Evolutionary conservation across 2,329 filamentous ascomycete species (phyloP), one percentile per base, ranked within the genome.

Genomic region (Diaporthe nobilis): DNA sequence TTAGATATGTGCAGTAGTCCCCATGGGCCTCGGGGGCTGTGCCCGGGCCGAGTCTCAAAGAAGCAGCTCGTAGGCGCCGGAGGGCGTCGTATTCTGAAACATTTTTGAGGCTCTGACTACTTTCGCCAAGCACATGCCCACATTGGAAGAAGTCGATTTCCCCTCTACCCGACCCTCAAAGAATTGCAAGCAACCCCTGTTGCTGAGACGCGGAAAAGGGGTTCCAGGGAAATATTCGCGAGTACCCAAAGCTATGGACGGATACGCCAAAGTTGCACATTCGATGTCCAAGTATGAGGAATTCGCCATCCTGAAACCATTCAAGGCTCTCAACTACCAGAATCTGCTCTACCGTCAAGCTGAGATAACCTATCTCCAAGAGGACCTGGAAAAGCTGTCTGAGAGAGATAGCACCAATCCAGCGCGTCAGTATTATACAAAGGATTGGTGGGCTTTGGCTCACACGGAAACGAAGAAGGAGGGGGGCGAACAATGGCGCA

Each of bases 341-440:
- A 80, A 79, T 67, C 53, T 83, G 2, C 78, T 83, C 3, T 82
- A 81, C 60, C 63, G 80, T 22, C 82, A 84, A 73, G 81, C 80
- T 0, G 81, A 83, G 71, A 72, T 83, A 10, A 74, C 78, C 0
- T 67, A 81, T 39, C 75, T 82, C 1, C 77, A 82, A 58, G 61
- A 78, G 13, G 76, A 80, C 15, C 75, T 82, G 2, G 37, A 70
- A 22, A 34, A 76, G 34, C 17, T 79, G 20, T 70, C 67, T 12
- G 15, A 72, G 6, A 60, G 60, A n/a, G 77, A 79, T 53, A 17
- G 34, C 10, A 22, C 8, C 1, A 28, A 77, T 68, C 55, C 34
- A 28, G 63, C 71, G 3, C 55, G 77, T 7, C 15, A 2, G 1
- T 60, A 51, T 20, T 73, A 78, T 60, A 22, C 74, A 7, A 77